Evolutionary conservation across 768 basidiomycete genomes (phyloP).

Genomic region (Naganishia vaughanmartiniae): DNA sequence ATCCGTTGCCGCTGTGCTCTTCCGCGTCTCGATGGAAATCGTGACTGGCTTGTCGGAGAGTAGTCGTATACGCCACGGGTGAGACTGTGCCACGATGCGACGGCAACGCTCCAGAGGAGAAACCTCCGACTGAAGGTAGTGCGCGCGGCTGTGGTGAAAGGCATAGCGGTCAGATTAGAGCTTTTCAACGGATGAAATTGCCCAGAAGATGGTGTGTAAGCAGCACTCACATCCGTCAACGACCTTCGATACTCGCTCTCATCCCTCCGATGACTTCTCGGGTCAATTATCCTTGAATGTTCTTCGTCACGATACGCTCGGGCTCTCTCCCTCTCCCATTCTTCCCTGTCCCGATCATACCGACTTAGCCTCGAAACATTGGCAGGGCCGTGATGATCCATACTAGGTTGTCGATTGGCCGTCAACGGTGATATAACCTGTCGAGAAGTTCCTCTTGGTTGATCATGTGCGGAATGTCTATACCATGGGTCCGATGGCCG

Average conservation of each 20-base stretch:
- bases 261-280: slow-evolving; percentile 8
- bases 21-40: background rate
- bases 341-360: slow-evolving; percentile 14
- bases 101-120: background rate
- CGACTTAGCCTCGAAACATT: background rate
- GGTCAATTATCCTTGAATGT: background rate
- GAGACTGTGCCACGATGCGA: slow-evolving; percentile 7
- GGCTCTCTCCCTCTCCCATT: slow-evolving; percentile 19
- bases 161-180: background rate
- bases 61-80: slow-evolving; percentile 4
- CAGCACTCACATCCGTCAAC: background rate
- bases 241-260: slow-evolving; percentile 7
- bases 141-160: background rate
- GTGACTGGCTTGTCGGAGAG: slow-evolving; percentile 6
- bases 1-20: background rate
- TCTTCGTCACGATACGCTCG: slow-evolving; percentile 11
- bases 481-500: background rate
- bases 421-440: background rate
- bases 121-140: background rate
- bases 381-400: background rate
- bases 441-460: background rate
- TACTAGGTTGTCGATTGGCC: background rate
- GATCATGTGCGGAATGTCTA: background rate
- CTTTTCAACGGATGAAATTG: background rate
- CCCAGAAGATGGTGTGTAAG: background rate